Evolutionary conservation across 371 early-diverging fungal species (phyloP).

Genomic region (Mortierella sp.): DNA sequence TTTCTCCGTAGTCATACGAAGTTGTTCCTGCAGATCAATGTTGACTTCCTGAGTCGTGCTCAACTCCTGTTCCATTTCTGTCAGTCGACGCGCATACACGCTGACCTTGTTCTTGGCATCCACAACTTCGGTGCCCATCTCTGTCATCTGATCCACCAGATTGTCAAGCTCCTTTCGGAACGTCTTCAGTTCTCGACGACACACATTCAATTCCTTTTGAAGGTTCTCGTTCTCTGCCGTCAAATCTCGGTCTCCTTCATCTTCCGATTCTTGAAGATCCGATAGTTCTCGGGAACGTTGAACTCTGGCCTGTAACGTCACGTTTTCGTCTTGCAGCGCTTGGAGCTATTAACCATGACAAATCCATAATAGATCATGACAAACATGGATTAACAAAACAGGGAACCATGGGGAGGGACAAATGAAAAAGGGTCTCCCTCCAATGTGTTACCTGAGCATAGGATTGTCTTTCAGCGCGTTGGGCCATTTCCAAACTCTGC

Average conservation of each 20-base stretch:
- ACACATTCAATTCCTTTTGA: constrained; percentile 67
- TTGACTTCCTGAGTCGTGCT: constrained; percentile 71
- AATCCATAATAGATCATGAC: not conserved
- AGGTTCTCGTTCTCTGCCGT: constrained; percentile 62
- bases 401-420: not conserved
- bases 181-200: constrained; percentile 63
- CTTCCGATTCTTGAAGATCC: constrained; percentile 46
- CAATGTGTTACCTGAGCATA: constrained; percentile 48
- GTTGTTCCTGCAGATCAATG: constrained; percentile 62
- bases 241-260: constrained; percentile 36
- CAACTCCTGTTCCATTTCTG: constrained; percentile 74
- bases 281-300: constrained; percentile 49
- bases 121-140: constrained; percentile 74
- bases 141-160: constrained; percentile 69
- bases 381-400: not conserved
- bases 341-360: constrained; percentile 52
- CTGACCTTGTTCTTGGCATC: constrained; percentile 66
- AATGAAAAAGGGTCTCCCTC: not conserved
- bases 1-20: constrained; percentile 63
- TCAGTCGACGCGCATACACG: constrained; percentile 67
- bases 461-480: constrained; percentile 48
- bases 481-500: constrained; percentile 51
- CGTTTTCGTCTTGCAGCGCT: constrained; percentile 68
- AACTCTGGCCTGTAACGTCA: constrained; percentile 62
- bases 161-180: constrained; percentile 74